Base-by-base conservation (phyloP, 495 filamentous ascomycete genomes). In the Aspergillus incahuasiensis region DNA sequence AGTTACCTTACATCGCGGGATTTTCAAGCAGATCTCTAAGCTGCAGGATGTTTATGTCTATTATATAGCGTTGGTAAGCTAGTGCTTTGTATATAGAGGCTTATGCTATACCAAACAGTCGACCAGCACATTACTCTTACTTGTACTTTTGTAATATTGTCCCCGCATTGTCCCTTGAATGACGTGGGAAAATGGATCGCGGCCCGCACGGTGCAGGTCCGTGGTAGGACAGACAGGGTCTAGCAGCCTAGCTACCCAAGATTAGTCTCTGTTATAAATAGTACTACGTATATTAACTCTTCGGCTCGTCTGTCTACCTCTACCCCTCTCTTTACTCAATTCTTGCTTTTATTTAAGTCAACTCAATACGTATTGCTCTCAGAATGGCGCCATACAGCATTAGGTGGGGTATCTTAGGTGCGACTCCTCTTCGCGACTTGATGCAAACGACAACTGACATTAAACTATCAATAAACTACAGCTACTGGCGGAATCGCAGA, bases 401-500 rank as follows among this genome's bases (percentile, higher is more conserved):
- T 45, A 80, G 78, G 57, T 92, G 89, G 89, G 89, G 89, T 66
- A 91, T 94, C 65, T 75, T 94, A 71, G 81, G 81, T 82, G 68
- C 48, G 70, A 57, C 19, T 48, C 24, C 25, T 54, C 28, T 18
- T 50, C 44, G 30, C n/a, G 38, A 13, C 19, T n/a, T 18, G 39
- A 15, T 42, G 25, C 3, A 32, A 32, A 54, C 22, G 35, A 5
- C 48, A 12, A 48, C 9, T 20, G 56, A 61, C 67, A 57, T 65
- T 35, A 41, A 4, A 12, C 52, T n/a, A n/a, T 55, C 8, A 24
- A 40, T 40, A 21, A 40, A 40, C 13, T n/a, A 48, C 66, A 77
- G 89, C 89, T 62, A 92, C 89, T 19, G 89, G 89, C 50, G 80
- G 86, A 66, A 92, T 94, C 57, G 89, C 89, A 25, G 77, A 84